A percentile compares a stretch with the other conserved stretches of the same genome.
Evolutionary conservation across 148 eudicot genomes (phyloP).

Genomic region (Chenopodium formosanum): DNA sequence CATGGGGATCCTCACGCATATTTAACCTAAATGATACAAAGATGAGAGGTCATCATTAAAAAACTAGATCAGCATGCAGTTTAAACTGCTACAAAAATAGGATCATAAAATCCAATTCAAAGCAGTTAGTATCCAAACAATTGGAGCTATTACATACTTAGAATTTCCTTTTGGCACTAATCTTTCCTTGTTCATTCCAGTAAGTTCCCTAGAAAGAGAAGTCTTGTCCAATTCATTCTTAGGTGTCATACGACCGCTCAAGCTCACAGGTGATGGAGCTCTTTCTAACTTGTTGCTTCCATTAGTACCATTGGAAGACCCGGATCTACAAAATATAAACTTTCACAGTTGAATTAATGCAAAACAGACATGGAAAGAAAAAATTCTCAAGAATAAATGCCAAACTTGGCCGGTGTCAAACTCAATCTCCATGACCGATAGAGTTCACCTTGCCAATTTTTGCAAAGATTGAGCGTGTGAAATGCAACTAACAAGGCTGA

Average conservation of each 20-base stretch:
- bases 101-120: not conserved
- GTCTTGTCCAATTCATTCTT: constrained; percentile 70
- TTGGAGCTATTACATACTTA: constrained; percentile 46
- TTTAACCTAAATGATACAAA: constrained; percentile 46
- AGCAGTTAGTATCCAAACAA: not conserved
- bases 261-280: constrained; percentile 44
- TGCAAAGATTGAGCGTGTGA: not conserved
- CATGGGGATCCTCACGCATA: constrained; percentile 60
- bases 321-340: constrained; percentile 48
- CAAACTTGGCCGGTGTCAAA: not conserved
- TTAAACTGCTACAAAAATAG: not conserved
- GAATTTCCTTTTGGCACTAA: constrained; percentile 58
- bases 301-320: constrained; percentile 49
- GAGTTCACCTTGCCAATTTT: too few species aligned
- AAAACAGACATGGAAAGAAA: not conserved
- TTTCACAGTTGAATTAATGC: not conserved
- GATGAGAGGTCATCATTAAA: constrained; percentile 11
- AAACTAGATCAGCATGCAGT: constrained; percentile 6
- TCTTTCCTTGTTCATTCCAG: constrained; percentile 68
- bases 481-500: not conserved
- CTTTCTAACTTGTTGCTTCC: constrained; percentile 57
- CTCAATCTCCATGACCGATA: not conserved
- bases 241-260: constrained; percentile 47
- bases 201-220: constrained; percentile 47
- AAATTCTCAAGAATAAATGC: not conserved